Evolutionary conservation across 208 protist species (phyloP).

Genomic region (Wallacemonas collosoma): DNA sequence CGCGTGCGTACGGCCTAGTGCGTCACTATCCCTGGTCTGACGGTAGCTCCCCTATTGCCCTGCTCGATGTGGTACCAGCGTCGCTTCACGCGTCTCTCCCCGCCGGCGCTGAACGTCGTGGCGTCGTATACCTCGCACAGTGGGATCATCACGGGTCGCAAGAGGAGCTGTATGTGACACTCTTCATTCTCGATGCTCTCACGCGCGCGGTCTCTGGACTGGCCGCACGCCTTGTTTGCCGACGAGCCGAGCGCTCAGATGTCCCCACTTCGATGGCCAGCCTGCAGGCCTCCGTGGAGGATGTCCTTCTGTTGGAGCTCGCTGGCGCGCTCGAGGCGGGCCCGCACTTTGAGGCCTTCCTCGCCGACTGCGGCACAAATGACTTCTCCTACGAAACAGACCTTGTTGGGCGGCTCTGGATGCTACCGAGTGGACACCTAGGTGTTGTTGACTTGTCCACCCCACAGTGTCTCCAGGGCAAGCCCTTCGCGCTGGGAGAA

Average conservation of each 20-base stretch:
- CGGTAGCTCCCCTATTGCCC: conserved; percentile 2
- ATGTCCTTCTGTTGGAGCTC: conserved; percentile 41
- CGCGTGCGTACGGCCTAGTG: conserved; percentile 7
- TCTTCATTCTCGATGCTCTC: conserved; percentile 5
- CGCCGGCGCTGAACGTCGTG: too few relatives aligned
- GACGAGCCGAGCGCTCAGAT: background rate
- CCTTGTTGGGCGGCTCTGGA: conserved; percentile 22
- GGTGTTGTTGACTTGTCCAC: background rate
- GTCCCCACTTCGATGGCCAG: conserved; percentile 17
- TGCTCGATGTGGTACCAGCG: background rate
- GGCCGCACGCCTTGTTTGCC: background rate
- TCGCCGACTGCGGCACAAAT: background rate
- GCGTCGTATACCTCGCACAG: background rate
- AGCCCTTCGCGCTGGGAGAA: too few relatives aligned
- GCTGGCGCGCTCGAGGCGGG: conserved; percentile 23
- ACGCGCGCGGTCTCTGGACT: background rate
- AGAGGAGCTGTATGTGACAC: conserved; percentile 7
- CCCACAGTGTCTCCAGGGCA: too few relatives aligned
- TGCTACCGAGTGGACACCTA: conserved; percentile 3
- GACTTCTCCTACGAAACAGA: conserved; percentile 5
- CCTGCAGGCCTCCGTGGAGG: conserved; percentile 11
- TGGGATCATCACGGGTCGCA: conserved; percentile 14
- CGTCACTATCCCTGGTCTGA: conserved; percentile 6
- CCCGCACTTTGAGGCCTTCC: background rate
- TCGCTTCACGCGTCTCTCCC: too few relatives aligned